Evolutionary conservation across 2,329 filamentous ascomycete genomes (phyloP), one percentile per base, ranked within the genome.

Genomic region (Neonectria ditissima): DNA sequence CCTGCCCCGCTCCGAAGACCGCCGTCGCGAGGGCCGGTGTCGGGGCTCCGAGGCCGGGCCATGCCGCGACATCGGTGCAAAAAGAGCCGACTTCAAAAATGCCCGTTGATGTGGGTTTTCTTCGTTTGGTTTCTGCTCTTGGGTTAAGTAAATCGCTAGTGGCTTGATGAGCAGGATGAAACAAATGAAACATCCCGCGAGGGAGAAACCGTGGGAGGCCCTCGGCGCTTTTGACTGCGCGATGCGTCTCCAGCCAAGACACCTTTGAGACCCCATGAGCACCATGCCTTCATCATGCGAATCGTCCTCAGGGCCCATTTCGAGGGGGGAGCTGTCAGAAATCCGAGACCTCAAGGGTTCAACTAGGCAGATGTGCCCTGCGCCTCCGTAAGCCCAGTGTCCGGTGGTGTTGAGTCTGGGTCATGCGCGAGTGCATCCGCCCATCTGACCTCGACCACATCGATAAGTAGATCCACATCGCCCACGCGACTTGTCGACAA

Each of bases 311-410:
- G 13, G 60, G 28, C 52, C 58, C 28, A 43, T 51, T 5, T 26
- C 62, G 47, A 48, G 63, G 60, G 69, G 65, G 60, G 51, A 9
- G 44, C 34, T 24, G 44, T 48, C 5, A 28, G 11, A 37, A 63
- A 63, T 32, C 20, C 59, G 44, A 68, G 47, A 65, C 52, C 54
- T 48, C 41, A 62, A 47, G 53, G 55, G 65, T 59, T 63, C 44
- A 65, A 8, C 41, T 50, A 72, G 67, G 68, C 71, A 73, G 69
- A 69, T 66, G 68, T 62, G 59, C 60, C 58, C 62, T 73, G 57
- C 59, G 59, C 69, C 69, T 60, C 64, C 58, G 52, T 70, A 57
- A 71, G 59, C 61, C 37, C 62, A 26, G 14, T 55, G 43, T 28
- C 30, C 43, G 39, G 48, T 51, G 47, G 64, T 68, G 64, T 65